Base-by-base conservation (phyloP, 106 monocot species). In the Phalaenopsis aphrodite region DNA sequence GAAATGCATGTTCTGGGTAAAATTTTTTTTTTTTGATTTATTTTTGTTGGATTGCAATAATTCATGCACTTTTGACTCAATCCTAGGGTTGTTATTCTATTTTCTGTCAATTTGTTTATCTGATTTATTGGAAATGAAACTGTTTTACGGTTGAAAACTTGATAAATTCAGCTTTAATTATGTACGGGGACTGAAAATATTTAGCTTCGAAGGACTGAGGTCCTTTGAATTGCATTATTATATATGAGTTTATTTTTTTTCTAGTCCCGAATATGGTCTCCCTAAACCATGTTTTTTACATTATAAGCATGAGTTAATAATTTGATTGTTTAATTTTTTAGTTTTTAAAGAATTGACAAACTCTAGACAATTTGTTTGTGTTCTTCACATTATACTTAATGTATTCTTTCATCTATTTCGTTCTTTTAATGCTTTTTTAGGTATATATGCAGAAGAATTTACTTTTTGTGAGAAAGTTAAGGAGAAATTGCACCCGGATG, bases 401-500 rank as follows among this genome's bases (percentile, higher is more conserved):
- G 24, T 65, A 24, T 65, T 61, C 9, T 41, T 4, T 52, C 14
- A 10, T 52, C 12, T 52, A 4, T 45, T 77, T 81, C 11, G 47
- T 16, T 10, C 41, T 71, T 80, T 71, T 72, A 55, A 43, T 39
- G 36, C 4, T 48, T 4, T 36, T 45, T 23, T 86, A 99, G 98
- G 87, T 91, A 87, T 84, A 67, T 93, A 95, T 72, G 78, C 93
- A 0, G 87, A 88, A 78, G 98, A 99, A 80, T 88, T 99, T 69
- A 84, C 75, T 80, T 99, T 89, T 77, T 95, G 88, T 78, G 94
- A 99, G 81, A 95, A 90, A 84, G 98, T 99, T 58, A 99, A 95
- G 87, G 94, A 91, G 81, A 95, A 90, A 78, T 56, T 98, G 83
- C 86, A 91, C 77, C 73, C 88, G 72, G 92, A 89, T 19, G 87